phyloP scores from a whole-genome alignment of 148 eudicot species.

The Chenopodium formosanum region DNA sequence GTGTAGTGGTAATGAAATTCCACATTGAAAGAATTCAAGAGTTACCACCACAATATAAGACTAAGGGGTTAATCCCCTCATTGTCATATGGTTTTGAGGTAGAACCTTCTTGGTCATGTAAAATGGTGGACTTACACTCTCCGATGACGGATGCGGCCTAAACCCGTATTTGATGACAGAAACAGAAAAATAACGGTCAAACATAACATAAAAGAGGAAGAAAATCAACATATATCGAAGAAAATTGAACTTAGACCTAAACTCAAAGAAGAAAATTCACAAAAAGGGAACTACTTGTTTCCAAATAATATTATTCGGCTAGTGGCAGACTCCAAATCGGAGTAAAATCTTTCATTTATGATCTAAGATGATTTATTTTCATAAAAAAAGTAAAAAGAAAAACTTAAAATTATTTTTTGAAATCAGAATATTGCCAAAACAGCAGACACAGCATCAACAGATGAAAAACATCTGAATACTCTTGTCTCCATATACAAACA shows the following conservation, averaged over 20 bases:
- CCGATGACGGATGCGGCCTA: too few species aligned
- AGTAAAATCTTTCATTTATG: conserved; percentile 10
- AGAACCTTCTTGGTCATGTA: too few species aligned
- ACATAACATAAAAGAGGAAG: not conserved
- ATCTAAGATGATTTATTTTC: not conserved
- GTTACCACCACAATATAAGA: too few species aligned
- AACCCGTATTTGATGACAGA: too few species aligned
- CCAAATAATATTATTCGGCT: not conserved
- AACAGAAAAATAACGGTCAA: too few species aligned
- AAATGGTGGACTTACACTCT: too few species aligned
- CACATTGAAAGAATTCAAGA: too few species aligned
- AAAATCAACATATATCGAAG: not conserved
- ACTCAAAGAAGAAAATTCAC: conserved; percentile 7
- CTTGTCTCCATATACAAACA: conserved; percentile 30
- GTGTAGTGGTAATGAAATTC: too few species aligned
- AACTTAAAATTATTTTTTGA: not conserved
- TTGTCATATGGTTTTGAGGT: too few species aligned
- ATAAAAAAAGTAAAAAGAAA: not conserved
- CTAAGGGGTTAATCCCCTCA: too few species aligned
- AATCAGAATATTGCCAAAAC: not conserved
- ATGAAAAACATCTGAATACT: conserved; percentile 21
- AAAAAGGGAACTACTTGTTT: not conserved
- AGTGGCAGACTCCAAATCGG: conserved; percentile 3
- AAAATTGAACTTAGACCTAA: not conserved
- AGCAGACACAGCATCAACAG: conserved; percentile 25